Conservation (phyloP, 2,329 filamentous ascomycete species). For the Ceratocystis destructans region DNA sequence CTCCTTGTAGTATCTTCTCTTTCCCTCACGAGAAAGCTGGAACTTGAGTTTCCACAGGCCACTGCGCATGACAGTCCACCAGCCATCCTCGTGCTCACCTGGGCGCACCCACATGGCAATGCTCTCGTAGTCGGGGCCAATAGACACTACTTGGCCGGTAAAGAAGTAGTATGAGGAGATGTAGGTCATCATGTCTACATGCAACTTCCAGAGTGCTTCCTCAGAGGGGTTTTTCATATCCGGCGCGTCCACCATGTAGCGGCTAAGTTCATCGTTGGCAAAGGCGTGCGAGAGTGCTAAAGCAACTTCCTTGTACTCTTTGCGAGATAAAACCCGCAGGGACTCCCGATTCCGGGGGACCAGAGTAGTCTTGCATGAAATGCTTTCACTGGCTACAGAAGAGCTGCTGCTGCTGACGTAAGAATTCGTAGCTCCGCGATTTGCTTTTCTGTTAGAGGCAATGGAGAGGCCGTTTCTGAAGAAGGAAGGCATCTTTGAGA, state of each 20-base stretch:
- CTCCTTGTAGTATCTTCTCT: conserved; percentile 61
- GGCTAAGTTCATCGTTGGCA: conserved; percentile 56
- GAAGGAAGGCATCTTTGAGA: conserved; percentile 6
- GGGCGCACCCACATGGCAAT: conserved; percentile 73
- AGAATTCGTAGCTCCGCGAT: conserved; percentile 26
- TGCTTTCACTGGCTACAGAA: neutral
- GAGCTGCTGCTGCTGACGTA: neutral
- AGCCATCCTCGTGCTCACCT: conserved; percentile 58
- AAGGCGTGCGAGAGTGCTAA: conserved; percentile 65
- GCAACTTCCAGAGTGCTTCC: conserved; percentile 60
- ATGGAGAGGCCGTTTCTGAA: neutral
- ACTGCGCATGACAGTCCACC: conserved; percentile 55
- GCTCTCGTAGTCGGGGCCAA: conserved; percentile 62
- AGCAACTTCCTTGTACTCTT: conserved; percentile 53
- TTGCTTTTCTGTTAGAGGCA: conserved; percentile 30
- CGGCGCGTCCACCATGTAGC: conserved; percentile 61
- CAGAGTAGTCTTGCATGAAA: conserved; percentile 26
- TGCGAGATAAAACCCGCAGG: conserved; percentile 42
- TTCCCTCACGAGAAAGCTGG: conserved; percentile 58
- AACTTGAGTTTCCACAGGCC: conserved; percentile 68
- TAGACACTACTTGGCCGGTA: conserved; percentile 58
- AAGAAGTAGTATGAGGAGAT: conserved; percentile 62
- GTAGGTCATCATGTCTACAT: conserved; percentile 65
- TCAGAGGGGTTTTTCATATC: conserved; percentile 49
- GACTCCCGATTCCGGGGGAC: conserved; percentile 33